A percentile compares a stretch with the other conserved stretches of the same genome.
Evolutionary conservation across 2,329 filamentous ascomycete genomes (phyloP).

Genomic region (Cercospora sp.): DNA sequence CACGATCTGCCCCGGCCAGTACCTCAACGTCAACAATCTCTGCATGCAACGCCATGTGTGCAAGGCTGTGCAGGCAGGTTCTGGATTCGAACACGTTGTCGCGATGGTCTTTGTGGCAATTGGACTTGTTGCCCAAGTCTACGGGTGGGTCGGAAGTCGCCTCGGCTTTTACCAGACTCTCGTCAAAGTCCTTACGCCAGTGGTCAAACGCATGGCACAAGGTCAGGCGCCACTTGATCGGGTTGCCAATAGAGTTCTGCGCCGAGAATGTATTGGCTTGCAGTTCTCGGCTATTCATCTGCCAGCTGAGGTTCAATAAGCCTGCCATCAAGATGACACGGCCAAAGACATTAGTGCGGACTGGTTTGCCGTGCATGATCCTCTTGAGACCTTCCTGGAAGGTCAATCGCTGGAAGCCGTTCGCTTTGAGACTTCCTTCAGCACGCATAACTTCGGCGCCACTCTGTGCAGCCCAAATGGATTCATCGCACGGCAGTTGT

Average conservation of each 20-base stretch:
- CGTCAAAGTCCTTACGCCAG: conserved; percentile 91
- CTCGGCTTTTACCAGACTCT: conserved; percentile 61
- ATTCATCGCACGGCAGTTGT: conserved; percentile 87
- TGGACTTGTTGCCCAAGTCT: conserved; percentile 34
- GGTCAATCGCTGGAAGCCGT: conserved; percentile 78
- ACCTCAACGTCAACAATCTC: conserved; percentile 98
- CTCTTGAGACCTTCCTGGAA: conserved; percentile 91
- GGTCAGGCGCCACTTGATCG: conserved; percentile 86
- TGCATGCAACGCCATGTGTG: conserved; percentile 97
- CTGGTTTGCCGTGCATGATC: conserved; percentile 80
- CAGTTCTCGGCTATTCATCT: conserved; percentile 94
- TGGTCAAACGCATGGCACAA: conserved; percentile 87
- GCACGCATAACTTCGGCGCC: conserved; percentile 82
- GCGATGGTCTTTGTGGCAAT: conserved; percentile 48
- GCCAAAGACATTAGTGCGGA: conserved; percentile 90
- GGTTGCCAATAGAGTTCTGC: conserved; percentile 74
- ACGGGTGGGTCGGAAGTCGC: conserved; percentile 44
- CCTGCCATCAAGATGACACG: conserved; percentile 93
- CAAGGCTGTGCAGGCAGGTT: conserved; percentile 86
- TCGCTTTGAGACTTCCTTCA: conserved; percentile 75
- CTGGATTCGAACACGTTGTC: conserved; percentile 82
- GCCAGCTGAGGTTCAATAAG: conserved; percentile 89
- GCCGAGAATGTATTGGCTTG: conserved; percentile 87
- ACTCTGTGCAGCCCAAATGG: conserved; percentile 86
- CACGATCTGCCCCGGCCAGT: conserved; percentile 80